Percentiles rank a stretch among this genome's conserved stretches.
These are phyloP conservation scores for Pseudozyma tsukubaensis DNA, from an alignment of 1,284 basidiomycete genomes.

Conservation along the genomic window DNA sequence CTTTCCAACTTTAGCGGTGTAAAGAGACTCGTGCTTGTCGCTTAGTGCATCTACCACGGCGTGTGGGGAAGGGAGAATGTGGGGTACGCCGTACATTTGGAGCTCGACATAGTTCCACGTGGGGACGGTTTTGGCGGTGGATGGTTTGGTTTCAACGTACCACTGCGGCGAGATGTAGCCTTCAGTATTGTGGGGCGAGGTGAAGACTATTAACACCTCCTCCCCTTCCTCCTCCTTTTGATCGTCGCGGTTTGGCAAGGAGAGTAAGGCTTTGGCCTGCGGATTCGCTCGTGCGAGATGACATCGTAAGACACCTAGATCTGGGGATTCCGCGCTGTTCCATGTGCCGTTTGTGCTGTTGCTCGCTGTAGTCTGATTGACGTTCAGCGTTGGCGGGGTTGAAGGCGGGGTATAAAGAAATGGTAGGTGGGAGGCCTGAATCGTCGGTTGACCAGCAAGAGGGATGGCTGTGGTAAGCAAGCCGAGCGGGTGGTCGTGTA, in stretches of 20 bases:
- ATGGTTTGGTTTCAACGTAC: constrained; percentile 46
- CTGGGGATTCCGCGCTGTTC: background rate
- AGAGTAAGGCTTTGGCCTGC: constrained; percentile 45
- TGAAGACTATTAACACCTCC: constrained; percentile 41
- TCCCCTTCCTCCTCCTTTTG: constrained; percentile 14
- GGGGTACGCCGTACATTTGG: constrained; percentile 33
- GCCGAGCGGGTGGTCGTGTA: constrained; percentile 25
- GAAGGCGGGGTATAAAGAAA: constrained; percentile 15
- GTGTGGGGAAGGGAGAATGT: background rate
- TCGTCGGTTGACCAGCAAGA: constrained; percentile 7
- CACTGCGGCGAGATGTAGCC: constrained; percentile 50
- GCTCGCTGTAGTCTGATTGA: background rate
- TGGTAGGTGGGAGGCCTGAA: constrained; percentile 45
- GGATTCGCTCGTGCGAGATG: constrained; percentile 49
- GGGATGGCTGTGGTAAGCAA: constrained; percentile 46
- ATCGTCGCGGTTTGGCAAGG: background rate
- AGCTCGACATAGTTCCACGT: constrained; percentile 56
- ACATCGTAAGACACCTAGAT: constrained; percentile 26
- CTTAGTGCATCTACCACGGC: constrained; percentile 20
- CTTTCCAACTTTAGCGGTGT: background rate
- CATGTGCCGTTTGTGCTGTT: constrained; percentile 8
- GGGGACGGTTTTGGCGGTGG: constrained; percentile 45
- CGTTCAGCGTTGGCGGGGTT: background rate
- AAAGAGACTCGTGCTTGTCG: constrained; percentile 16
- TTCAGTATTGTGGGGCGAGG: constrained; percentile 5